Evolutionary conservation across 1,139 yeast genomes (phyloP).

Genomic region (Geotrichum fermentans): DNA sequence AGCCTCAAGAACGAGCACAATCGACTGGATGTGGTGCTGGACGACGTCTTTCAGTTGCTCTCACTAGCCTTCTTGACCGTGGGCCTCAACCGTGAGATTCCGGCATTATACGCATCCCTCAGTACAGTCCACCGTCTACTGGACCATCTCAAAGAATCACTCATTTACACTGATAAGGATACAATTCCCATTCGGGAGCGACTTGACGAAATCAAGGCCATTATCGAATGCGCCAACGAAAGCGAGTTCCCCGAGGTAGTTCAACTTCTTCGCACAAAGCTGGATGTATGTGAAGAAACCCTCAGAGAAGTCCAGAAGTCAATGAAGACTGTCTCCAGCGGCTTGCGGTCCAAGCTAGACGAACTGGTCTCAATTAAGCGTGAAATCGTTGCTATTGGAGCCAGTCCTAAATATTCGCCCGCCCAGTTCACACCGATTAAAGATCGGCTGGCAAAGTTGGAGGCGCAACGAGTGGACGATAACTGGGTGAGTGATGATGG

Average conservation of each 20-base stretch:
- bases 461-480: constrained; percentile 44
- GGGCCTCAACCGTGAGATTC: constrained; percentile 82
- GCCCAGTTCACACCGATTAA: constrained; percentile 36
- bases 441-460: constrained; percentile 42
- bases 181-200: constrained; percentile 68
- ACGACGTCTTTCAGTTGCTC: constrained; percentile 81
- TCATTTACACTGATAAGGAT: constrained; percentile 78
- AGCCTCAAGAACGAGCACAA: constrained; percentile 25
- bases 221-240: constrained; percentile 44
- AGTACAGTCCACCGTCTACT: constrained; percentile 77
- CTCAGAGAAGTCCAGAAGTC: constrained; percentile 28
- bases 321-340: constrained; percentile 29
- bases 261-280: constrained; percentile 30
- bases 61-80: constrained; percentile 84
- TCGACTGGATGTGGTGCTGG: constrained; percentile 62
- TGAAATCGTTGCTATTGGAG: constrained; percentile 47
- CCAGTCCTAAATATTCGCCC: constrained; percentile 38
- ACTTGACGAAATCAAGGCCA: constrained; percentile 58
- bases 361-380: constrained; percentile 49
- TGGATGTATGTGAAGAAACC: constrained; percentile 29
- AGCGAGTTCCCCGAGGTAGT: constrained; percentile 31
- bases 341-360: constrained; percentile 33
- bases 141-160: constrained; percentile 73
- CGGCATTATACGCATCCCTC: constrained; percentile 86
- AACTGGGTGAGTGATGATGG: constrained; percentile 37